These are phyloP conservation scores for Arthrobotrys pseudoclavata DNA, from an alignment of 2,329 filamentous ascomycete species.

Conservation along the genomic window DNA sequence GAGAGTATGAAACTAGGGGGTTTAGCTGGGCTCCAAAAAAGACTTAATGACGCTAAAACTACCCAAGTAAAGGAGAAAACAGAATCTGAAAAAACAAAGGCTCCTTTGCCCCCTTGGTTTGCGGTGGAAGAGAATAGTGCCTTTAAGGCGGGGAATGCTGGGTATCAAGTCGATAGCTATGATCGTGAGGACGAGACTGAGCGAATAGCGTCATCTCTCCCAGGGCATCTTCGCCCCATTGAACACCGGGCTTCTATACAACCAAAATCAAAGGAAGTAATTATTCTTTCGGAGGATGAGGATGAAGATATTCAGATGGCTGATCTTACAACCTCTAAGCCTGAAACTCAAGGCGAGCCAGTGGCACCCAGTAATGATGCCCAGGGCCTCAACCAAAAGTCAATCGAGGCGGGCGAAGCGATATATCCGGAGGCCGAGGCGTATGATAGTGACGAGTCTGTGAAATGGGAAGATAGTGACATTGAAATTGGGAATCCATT, in stretches of 20 bases:
- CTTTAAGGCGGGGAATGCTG: slow-evolving; percentile 35
- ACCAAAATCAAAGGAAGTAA: slow-evolving; percentile 19
- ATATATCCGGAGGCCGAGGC: not conserved
- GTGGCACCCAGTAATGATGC: not conserved
- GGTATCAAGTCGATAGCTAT: slow-evolving; percentile 46
- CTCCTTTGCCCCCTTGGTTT: slow-evolving; percentile 64
- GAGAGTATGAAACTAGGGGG: slow-evolving; percentile 63
- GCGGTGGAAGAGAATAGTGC: slow-evolving; percentile 35
- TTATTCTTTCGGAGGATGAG: slow-evolving; percentile 51
- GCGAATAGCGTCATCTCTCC: slow-evolving; percentile 1
- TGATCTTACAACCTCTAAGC: slow-evolving; percentile 11
- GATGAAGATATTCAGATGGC: slow-evolving; percentile 43
- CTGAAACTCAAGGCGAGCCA: not conserved
- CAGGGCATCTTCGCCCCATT: slow-evolving; percentile 48
- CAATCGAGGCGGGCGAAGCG: not conserved
- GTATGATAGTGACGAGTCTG: slow-evolving; percentile 55
- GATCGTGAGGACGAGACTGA: slow-evolving; percentile 50
- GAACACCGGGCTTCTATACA: slow-evolving; percentile 46
- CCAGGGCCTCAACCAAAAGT: not conserved
- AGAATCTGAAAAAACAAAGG: slow-evolving; percentile 73
- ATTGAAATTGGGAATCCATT: slow-evolving; percentile 60
- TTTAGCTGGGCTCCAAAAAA: slow-evolving; percentile 53
- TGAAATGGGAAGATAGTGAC: slow-evolving; percentile 64
- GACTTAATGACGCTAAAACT: slow-evolving; percentile 63
- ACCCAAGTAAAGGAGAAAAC: slow-evolving; percentile 68